A percentile compares a stretch with the other conserved stretches of the same genome.
Conservation (phyloP, 805 yeast genomes). For the Metschnikowia hibisci region DNA sequence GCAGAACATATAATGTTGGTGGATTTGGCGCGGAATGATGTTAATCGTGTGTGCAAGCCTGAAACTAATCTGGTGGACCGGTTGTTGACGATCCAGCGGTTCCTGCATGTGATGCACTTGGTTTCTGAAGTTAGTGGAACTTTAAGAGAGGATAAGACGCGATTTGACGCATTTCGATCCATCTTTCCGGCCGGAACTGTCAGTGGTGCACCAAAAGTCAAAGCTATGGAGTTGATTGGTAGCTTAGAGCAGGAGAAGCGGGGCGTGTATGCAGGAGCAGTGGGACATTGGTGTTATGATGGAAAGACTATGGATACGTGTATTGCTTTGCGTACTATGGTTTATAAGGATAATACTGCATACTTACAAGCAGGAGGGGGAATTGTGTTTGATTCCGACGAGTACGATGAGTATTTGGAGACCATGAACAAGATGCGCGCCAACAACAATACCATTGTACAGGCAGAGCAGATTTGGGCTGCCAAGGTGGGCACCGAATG, state of each 20-base stretch:
- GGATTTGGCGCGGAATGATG: slow-evolving; percentile 94
- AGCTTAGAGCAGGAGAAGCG: slow-evolving; percentile 88
- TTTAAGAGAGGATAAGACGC: slow-evolving; percentile 72
- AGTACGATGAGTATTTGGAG: slow-evolving; percentile 91
- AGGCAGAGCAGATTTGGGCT: slow-evolving; percentile 81
- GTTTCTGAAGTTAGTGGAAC: slow-evolving; percentile 94
- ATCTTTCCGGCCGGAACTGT: slow-evolving; percentile 99
- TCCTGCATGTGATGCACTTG: slow-evolving; percentile 95
- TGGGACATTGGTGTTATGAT: slow-evolving; percentile 96
- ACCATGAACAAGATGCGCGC: slow-evolving; percentile 97
- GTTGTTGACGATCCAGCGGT: slow-evolving; percentile 83
- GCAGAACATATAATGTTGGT: slow-evolving; percentile 99
- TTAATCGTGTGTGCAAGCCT: slow-evolving; percentile 93
- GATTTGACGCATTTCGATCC: slow-evolving; percentile 96
- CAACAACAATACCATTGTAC: slow-evolving; percentile 82
- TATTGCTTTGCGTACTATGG: slow-evolving; percentile 96
- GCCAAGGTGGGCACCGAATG: slow-evolving; percentile 29
- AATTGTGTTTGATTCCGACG: slow-evolving; percentile 92
- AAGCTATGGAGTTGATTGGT: slow-evolving; percentile 91
- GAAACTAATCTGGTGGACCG: slow-evolving; percentile 80
- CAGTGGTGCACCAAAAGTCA: slow-evolving; percentile 96
- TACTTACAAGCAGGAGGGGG: slow-evolving; percentile 99
- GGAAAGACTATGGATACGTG: slow-evolving; percentile 96
- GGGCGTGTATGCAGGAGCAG: slow-evolving; percentile 98
- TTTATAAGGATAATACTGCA: slow-evolving; percentile 83